Percentiles rank a stretch among this genome's conserved stretches.
Conservation (phyloP, 2,329 filamentous ascomycete species). For the Akanthomyces muscarius region DNA sequence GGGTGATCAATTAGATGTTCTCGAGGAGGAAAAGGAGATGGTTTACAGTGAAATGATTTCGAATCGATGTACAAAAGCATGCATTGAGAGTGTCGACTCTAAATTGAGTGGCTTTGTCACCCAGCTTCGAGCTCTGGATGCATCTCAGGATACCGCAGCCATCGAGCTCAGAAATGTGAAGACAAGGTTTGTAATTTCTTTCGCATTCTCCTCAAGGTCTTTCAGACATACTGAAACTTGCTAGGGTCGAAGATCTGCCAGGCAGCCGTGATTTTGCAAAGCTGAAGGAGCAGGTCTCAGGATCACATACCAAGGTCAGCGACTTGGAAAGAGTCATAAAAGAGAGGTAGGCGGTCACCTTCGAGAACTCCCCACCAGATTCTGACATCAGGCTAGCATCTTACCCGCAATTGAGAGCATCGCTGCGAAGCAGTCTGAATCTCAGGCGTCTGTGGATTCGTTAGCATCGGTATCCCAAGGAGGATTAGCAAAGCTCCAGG, state of each 20-base stretch:
- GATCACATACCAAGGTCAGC: background rate
- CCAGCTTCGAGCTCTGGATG: conserved; percentile 3
- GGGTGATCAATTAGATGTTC: background rate
- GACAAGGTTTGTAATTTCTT: background rate
- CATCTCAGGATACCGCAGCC: conserved; percentile 1
- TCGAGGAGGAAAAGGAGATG: background rate
- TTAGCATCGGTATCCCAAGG: background rate
- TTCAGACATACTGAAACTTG: background rate
- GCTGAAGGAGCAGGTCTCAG: background rate
- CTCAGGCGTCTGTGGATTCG: background rate
- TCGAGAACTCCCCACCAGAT: background rate
- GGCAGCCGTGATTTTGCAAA: background rate
- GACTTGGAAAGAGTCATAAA: background rate
- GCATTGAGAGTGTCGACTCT: background rate
- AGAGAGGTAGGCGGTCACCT: background rate
- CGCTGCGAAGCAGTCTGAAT: conserved; percentile 1
- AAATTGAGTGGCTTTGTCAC: background rate
- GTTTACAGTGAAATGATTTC: background rate
- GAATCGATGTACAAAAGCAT: background rate
- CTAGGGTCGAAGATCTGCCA: conserved; percentile 1
- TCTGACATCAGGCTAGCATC: background rate
- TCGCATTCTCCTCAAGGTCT: background rate
- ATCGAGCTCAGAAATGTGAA: background rate
- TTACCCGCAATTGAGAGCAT: background rate
- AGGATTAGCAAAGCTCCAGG: background rate